These are phyloP conservation scores for Fusarium xylarioides DNA, from an alignment of 2,329 filamentous ascomycete species.

Conservation along the genomic window DNA sequence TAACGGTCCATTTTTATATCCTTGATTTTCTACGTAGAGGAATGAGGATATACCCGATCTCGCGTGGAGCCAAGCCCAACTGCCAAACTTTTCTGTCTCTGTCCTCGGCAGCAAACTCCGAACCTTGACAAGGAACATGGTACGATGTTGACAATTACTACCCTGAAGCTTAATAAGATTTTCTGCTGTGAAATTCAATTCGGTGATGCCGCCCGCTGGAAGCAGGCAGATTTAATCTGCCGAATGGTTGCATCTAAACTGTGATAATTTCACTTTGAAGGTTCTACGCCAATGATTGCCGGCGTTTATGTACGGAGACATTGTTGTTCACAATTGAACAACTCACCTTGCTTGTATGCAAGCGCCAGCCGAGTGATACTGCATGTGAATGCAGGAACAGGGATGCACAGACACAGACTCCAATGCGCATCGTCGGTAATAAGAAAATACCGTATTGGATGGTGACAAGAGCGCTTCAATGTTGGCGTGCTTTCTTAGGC, in stretches of 20 bases:
- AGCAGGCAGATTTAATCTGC: neutral
- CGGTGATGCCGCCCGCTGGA: neutral
- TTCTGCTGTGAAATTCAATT: neutral
- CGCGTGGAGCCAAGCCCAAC: slow-evolving; percentile 2
- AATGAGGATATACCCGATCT: slow-evolving; percentile 8
- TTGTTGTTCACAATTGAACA: neutral
- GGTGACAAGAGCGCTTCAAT: neutral
- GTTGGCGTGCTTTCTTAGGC: neutral
- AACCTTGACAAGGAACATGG: neutral
- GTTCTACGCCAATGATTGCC: neutral
- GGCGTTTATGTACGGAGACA: neutral
- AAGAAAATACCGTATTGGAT: neutral
- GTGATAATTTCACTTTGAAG: too few relatives aligned
- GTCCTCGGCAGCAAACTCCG: slow-evolving; percentile 9
- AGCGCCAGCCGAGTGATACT: neutral
- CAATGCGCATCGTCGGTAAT: neutral
- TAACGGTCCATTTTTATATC: slow-evolving; percentile 20
- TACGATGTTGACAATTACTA: slow-evolving; percentile 3
- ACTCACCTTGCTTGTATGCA: neutral
- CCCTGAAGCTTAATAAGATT: neutral
- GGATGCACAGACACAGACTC: neutral
- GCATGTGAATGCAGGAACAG: slow-evolving; percentile 16
- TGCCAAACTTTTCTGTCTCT: neutral
- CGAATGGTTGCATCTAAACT: neutral
- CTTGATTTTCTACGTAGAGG: neutral